Evolutionary conservation across 2,329 filamentous ascomycete genomes (phyloP).

Genomic region (Hypoxylon sp.): DNA sequence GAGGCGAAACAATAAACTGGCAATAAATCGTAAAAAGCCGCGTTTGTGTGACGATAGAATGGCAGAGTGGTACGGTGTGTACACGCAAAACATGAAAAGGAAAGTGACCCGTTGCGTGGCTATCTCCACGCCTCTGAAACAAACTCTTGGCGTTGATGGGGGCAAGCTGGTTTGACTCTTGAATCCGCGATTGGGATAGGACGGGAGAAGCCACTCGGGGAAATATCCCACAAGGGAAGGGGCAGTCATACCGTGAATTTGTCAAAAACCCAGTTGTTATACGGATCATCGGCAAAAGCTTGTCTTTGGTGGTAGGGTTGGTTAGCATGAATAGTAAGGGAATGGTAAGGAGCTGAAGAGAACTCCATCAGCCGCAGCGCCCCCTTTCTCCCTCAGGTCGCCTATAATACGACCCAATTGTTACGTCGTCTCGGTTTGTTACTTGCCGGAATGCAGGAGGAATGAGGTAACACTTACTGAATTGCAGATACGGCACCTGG

Average conservation of each 20-base stretch:
- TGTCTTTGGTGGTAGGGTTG: constrained; percentile 43
- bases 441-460: constrained; percentile 32
- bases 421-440: constrained; percentile 24
- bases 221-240: constrained; percentile 6
- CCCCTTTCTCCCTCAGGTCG: constrained; percentile 12
- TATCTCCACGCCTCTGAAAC: constrained; percentile 39
- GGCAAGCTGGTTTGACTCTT: not conserved
- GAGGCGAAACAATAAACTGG: constrained; percentile 25
- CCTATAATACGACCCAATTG: constrained; percentile 15
- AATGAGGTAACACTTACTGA: constrained; percentile 49
- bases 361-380: constrained; percentile 32
- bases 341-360: constrained; percentile 30
- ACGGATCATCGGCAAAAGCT: constrained; percentile 54
- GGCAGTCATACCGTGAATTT: constrained; percentile 49
- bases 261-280: constrained; percentile 56
- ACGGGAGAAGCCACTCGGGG: not conserved
- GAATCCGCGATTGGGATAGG: not conserved
- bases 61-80: constrained; percentile 2
- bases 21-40: constrained; percentile 2
- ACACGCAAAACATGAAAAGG: constrained; percentile 10
- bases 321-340: constrained; percentile 44
- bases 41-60: constrained; percentile 14
- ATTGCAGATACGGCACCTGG: constrained; percentile 53
- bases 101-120: constrained; percentile 19
- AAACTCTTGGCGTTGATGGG: constrained; percentile 23